Evolutionary conservation across 371 early-diverging fungal genomes (phyloP), one percentile per base, ranked within the genome.

Genomic region (Zychaea mexicana): DNA sequence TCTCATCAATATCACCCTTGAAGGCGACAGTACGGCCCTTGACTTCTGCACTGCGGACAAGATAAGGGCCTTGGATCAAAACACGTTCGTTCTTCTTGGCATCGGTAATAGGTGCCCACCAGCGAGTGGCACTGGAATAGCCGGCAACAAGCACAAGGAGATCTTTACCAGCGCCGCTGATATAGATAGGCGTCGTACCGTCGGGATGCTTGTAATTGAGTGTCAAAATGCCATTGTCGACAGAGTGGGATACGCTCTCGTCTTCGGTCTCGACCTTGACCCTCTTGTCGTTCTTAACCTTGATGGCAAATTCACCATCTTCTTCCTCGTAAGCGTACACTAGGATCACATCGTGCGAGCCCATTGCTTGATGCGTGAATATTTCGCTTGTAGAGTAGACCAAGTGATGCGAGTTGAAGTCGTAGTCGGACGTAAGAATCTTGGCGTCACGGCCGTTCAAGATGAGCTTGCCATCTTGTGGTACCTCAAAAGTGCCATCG

Each of bases 381-480:
- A 70, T 58, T 38, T 70, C 70, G 10, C 66, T 65, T 21, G 70
- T 70, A 10, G 70, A 52, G 28, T 70, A 70, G 19, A 70, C 47
- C 27, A 70, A 38, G 42, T 70, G 70, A 52, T 70, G 70, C 3
- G 62, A 59, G 21, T 66, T 32, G 56, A 70, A 70, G 26, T 66
- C 47, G 12, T 62, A 62, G 59, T 66, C 66, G 24, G 66, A 57
- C 12, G 57, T 27, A 10, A 70, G 54, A 30, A 70, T 53, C 63
- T 70, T 70, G 55, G 70, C 61, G 30, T 70, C 70, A 52, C 66
- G 70, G 19, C 70, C 70, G 38, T 70, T 62, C 32, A 70, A n/a
- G 9, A 64, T 38, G 17, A 64, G 58, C 45, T 57, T 64, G 36
- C 38, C 31, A 19, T 49, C 24, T 4, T 49, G 21, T 3, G 64